Conservation (phyloP, 2,329 filamentous ascomycete genomes). For the Trichoderma pleuroti region DNA sequence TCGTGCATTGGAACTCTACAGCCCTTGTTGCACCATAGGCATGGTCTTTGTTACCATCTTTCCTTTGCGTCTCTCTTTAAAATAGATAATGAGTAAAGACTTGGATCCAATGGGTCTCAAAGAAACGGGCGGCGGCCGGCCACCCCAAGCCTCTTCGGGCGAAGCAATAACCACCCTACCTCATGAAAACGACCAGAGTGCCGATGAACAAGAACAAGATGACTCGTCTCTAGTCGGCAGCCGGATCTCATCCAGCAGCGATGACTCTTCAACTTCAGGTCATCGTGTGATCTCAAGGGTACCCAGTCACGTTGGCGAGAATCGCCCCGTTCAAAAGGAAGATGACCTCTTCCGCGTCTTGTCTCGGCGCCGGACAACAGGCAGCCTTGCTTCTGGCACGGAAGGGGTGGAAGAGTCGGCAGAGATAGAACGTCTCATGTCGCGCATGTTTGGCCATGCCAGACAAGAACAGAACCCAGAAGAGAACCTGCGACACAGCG, state of each 20-base stretch:
- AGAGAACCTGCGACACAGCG: conserved; percentile 65
- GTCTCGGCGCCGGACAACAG: conserved; percentile 46
- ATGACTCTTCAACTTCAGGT: not conserved
- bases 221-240: not conserved
- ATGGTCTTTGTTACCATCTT: not conserved
- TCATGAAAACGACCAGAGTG: not conserved
- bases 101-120: not conserved
- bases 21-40: not conserved
- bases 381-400: conserved; percentile 25
- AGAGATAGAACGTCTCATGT: conserved; percentile 62
- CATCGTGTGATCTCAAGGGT: conserved; percentile 30
- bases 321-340: conserved; percentile 36
- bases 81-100: not conserved
- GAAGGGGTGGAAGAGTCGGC: conserved; percentile 42
- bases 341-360: conserved; percentile 50
- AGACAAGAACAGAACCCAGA: conserved; percentile 65
- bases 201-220: not conserved
- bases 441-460: conserved; percentile 65
- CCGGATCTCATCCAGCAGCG: not conserved
- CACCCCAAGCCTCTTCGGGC: not conserved
- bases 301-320: conserved; percentile 18
- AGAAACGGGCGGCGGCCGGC: not conserved
- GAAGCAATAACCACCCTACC: not conserved
- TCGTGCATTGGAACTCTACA: not conserved
- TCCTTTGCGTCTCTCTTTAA: not conserved